Evolutionary conservation across 2,329 filamentous ascomycete species (phyloP).

Genomic region (Nemania abortiva): DNA sequence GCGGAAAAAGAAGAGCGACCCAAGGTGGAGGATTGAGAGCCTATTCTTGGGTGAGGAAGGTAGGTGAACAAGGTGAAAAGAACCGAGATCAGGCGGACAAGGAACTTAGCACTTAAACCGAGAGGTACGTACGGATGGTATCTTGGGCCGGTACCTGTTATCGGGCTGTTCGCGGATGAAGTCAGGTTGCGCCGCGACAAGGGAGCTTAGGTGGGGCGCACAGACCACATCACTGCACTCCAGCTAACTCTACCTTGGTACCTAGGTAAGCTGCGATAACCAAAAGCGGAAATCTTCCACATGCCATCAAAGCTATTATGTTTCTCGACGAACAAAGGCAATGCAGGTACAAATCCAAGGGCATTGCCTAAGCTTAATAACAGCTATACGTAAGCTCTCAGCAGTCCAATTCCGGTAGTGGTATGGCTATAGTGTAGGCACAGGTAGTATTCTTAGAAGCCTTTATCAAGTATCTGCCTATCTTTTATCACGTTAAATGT

Average conservation of each 20-base stretch:
- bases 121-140: neutral
- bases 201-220: neutral
- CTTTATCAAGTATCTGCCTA: too few relatives aligned
- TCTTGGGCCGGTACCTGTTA: neutral
- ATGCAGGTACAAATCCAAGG: too few relatives aligned
- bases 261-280: neutral
- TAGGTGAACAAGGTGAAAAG: neutral
- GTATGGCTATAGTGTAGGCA: too few relatives aligned
- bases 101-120: slow-evolving; percentile 17
- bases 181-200: slow-evolving; percentile 27
- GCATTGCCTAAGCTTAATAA: too few relatives aligned
- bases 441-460: too few relatives aligned
- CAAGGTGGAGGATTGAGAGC: neutral
- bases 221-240: slow-evolving; percentile 15
- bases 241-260: neutral
- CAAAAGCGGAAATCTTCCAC: slow-evolving; percentile 25
- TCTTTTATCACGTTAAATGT: too few relatives aligned
- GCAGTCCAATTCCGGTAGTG: too few relatives aligned
- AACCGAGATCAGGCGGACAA: neutral
- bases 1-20: slow-evolving; percentile 2
- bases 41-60: neutral
- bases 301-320: neutral
- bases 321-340: neutral
- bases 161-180: slow-evolving; percentile 24
- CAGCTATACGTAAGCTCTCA: too few relatives aligned